phyloP scores from a whole-genome alignment of 2,329 filamentous ascomycete genomes.

The Aspergillus sp. region DNA sequence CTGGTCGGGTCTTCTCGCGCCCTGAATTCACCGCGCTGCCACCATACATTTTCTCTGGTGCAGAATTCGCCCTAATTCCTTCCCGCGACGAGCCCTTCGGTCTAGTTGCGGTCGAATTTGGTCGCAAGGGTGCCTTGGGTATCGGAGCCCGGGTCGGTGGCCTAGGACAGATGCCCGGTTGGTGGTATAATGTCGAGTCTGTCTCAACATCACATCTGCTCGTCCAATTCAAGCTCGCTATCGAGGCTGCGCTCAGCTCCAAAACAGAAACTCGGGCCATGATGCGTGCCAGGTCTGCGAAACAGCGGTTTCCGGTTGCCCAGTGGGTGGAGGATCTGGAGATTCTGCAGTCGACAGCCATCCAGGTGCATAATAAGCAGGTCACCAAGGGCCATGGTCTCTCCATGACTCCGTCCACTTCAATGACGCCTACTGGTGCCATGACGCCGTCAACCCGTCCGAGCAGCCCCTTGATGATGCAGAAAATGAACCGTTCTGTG shows the following conservation, averaged over 20 bases:
- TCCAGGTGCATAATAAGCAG: constrained; percentile 54
- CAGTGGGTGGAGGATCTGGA: constrained; percentile 66
- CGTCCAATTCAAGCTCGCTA: constrained; percentile 63
- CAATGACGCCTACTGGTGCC: constrained; percentile 40
- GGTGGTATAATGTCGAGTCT: constrained; percentile 69
- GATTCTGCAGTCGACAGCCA: constrained; percentile 59
- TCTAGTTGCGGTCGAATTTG: constrained; percentile 66
- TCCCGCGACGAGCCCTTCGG: constrained; percentile 70
- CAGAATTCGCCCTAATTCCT: constrained; percentile 66
- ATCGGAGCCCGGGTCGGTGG: constrained; percentile 66
- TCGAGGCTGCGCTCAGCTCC: constrained; percentile 58
- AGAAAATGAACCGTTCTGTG: neutral
- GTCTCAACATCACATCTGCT: constrained; percentile 62
- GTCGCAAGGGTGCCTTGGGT: constrained; percentile 64
- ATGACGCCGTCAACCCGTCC: neutral
- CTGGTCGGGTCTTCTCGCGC: constrained; percentile 64
- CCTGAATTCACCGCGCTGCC: constrained; percentile 66
- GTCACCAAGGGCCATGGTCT: constrained; percentile 28
- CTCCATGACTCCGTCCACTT: constrained; percentile 35
- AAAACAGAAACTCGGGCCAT: constrained; percentile 54
- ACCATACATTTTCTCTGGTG: constrained; percentile 65
- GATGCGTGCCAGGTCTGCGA: constrained; percentile 64
- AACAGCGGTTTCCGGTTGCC: constrained; percentile 65
- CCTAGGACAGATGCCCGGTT: constrained; percentile 68
- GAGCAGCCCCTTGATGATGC: neutral